Base-by-base conservation (phyloP, 371 early-diverging fungal species). In the Choanephora cucurbitarum region DNA sequence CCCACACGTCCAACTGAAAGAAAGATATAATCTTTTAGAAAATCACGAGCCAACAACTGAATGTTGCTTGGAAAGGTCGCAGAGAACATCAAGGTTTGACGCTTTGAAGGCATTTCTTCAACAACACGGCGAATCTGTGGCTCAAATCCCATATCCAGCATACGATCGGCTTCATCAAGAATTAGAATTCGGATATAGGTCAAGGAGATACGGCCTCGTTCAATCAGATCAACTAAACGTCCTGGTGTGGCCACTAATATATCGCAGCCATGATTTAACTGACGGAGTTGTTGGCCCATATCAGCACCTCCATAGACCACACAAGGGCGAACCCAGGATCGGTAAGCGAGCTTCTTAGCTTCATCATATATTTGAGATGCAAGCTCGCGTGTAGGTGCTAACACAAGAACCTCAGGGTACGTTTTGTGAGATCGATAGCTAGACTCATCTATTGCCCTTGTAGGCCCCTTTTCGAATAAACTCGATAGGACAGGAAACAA, bases 71-170 rank as follows among this genome's bases (percentile, higher is more conserved):
- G 96, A 82, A 95, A 98, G 11, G 98, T 98, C 37, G 98, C 98
- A 18, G 94, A 93, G 77, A 94, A 98, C 92, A 98, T 92, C 67
- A 98, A 93, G 1, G 97, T 98, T 62, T 91, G 91, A 33, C 98
- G 90, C 5, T 83, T 83, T 18, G 79, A 78, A 13, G 92, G 90
- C 95, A 97, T 94, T 55, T 86, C 67, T 72, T 95, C 91, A 34
- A 99, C 97, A 62, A 98, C 93, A 39, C 92, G 91, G 53, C 98
- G 86, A 66, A 99, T 98, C 73, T 98, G 99, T 22, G 95, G 94
- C 73, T 97, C 98, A 79, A 99, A 99, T 55, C 99, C 99, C 96
- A 96, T 98, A 69, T 99, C 99, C 39, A 97, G 83, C 93, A 98
- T 95, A 59, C 98, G 90, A 78, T 99, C 99, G 24, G 99, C 99